Evolutionary conservation across 148 eudicot genomes (phyloP), one percentile per base, ranked within the genome.

Genomic region (Nepenthes mirabilis): DNA sequence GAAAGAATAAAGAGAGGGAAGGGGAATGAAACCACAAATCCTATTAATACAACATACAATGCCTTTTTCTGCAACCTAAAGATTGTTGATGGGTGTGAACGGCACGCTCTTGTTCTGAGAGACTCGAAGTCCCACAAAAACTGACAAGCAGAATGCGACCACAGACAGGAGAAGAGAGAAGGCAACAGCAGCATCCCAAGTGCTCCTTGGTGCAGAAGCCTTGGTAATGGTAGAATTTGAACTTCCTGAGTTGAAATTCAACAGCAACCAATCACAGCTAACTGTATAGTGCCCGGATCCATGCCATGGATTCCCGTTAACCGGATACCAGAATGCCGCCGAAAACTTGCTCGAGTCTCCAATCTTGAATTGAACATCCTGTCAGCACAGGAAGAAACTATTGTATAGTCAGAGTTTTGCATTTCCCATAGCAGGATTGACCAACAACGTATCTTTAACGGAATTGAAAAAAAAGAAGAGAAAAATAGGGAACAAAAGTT

Each of bases 301-400:
- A 56, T 74, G 82, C 97, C 97, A 86, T 49, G 94, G 90, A 23
- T 79, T 83, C 14, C 90, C 90, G 49, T 82, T 88, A 32, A 60
- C 74, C 12, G 97, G 97, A 23, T 86, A 90, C 97, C 97, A 90
- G 68, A 90, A 86, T 7, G 97, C 94, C 11, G 75, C 90, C 14
- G 97, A 86, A 67, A 90, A 90, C 52, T 83, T 90, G 81, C 83
- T 86, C 12, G 75, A 48, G 61, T 75, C 81, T 49, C 94, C 94
- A 34, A 90, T 83, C 68, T 77, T 80, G 74, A 90, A 84, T 72
- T 90, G 88, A 8, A 76, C 83, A 72, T 90, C 97, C 97, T 90
- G 72, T 72, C 58, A 51, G 59, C 12, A 33, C 43, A 64, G n/a
- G 14, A 55, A 45, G 36, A 23, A 23, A 23, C 23, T 23, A 23